Evolutionary conservation across 2,329 filamentous ascomycete species (phyloP), one percentile per base, ranked within the genome.

Genomic region (Thielaviopsis ethacetica): DNA sequence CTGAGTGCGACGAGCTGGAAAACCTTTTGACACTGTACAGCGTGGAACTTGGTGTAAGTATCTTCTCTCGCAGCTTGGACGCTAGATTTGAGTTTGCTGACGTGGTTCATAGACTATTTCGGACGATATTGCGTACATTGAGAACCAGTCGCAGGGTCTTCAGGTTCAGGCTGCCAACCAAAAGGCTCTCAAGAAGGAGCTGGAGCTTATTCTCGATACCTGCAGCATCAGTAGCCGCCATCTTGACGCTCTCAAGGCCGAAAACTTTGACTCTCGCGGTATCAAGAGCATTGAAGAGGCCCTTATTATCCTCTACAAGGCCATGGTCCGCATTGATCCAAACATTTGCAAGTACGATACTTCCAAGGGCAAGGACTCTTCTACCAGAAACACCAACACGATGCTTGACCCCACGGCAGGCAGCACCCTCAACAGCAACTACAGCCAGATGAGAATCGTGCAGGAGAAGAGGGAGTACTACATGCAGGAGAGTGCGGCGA

Each of bases 151-250:
- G 6, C 91, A 98, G 72, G 93, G 93, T 75, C 75, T 98, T 53
- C 93, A 98, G 67, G 91, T 98, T 6, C 93, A 97, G 71, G 91
- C 91, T 21, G 89, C 93, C 49, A 98, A 98, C 66, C 93, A 98
- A 69, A 95, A 95, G 69, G 79, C 95, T 27, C 78, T 98, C 53
- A 89, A 91, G 69, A 88, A 85, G 63, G 93, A 98, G 70, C 78
- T 98, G 1, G 84, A 94, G 68, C 86, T 85, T 38, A 76, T 97
- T n/a, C 78, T 98, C 24, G 84, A 91, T 64, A 96, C 89, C 0
- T 91, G 95, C 59, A 91, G 90, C 12, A 95, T 97, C 60, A 75
- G 81, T 49, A 84, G 91, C 62, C 71, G 73, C 52, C 62, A 63
- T 34, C 78, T 98, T 17, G 82, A 85, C 57, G 82, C 88, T 6